Evolutionary conservation across 148 eudicot species (phyloP).

Genomic region (Heliosperma pusillum): DNA sequence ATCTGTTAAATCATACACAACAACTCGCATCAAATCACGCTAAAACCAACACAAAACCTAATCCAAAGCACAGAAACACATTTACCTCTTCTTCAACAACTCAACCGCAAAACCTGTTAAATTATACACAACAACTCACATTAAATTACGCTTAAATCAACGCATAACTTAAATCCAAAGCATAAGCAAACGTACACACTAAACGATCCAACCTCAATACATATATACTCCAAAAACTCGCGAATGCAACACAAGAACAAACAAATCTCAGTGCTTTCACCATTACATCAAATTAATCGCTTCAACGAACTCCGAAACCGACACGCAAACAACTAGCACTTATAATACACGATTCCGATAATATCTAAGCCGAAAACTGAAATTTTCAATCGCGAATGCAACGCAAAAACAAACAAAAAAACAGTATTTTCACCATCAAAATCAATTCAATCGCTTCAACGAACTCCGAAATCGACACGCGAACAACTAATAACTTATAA

Average conservation of each 20-base stretch:
- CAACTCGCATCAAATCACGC: constrained; percentile 10
- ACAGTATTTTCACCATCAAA: background rate
- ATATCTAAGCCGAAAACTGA: background rate
- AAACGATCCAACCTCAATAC: background rate
- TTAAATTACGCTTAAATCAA: constrained; percentile 14
- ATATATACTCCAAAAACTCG: background rate
- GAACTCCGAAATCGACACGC: constrained; percentile 9
- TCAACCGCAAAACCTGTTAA: constrained; percentile 31
- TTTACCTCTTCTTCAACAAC: constrained; percentile 8
- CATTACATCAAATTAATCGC: background rate
- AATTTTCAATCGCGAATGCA: background rate
- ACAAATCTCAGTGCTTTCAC: background rate
- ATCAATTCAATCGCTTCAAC: background rate
- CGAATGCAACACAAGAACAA: constrained; percentile 3
- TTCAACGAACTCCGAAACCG: constrained; percentile 14
- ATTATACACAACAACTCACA: constrained; percentile 4
- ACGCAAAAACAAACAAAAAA: constrained; percentile 9
- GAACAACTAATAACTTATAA: background rate
- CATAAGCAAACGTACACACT: constrained; percentile 10
- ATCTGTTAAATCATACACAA: constrained; percentile 28
- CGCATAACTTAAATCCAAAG: constrained; percentile 7
- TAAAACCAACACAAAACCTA: constrained; percentile 17
- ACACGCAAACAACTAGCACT: background rate
- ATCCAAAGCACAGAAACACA: constrained; percentile 8
- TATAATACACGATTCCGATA: background rate